A percentile compares a stretch with the other conserved stretches of the same genome.
Conservation (phyloP, 495 filamentous ascomycete species). For the Aspergillus cavernicola region DNA sequence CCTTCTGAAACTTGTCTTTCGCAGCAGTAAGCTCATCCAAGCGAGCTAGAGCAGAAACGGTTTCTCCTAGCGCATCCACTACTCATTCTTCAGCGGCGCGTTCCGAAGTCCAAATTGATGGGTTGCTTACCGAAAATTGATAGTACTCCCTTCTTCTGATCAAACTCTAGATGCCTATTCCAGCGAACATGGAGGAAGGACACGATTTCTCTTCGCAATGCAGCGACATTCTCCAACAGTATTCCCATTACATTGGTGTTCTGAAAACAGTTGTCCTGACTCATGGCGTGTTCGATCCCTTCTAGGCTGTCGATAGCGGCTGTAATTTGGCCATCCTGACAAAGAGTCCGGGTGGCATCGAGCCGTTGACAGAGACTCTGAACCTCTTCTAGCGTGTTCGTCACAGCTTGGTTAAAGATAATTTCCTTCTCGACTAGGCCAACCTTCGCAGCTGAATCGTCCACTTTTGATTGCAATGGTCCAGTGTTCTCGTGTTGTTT, state of each 20-base stretch:
- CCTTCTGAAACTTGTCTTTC: conserved; percentile 34
- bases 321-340: conserved; percentile 48
- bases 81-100: background rate
- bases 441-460: conserved; percentile 67
- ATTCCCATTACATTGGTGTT: conserved; percentile 41
- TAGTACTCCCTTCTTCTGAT: conserved; percentile 44
- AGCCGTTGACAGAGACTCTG: conserved; percentile 39
- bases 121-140: conserved; percentile 35
- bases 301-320: conserved; percentile 56
- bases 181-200: conserved; percentile 34
- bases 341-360: conserved; percentile 43
- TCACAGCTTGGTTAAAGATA: conserved; percentile 68
- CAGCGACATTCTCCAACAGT: conserved; percentile 27
- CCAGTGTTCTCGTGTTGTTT: conserved; percentile 63
- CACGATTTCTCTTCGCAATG: conserved; percentile 31
- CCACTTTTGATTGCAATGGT: conserved; percentile 52
- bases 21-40: conserved; percentile 32
- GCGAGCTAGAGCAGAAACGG: conserved; percentile 31
- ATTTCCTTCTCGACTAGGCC: conserved; percentile 70
- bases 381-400: conserved; percentile 58
- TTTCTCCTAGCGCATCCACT: conserved; percentile 30
- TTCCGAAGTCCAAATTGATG: background rate
- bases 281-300: conserved; percentile 45
- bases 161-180: conserved; percentile 54
- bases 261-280: conserved; percentile 27